A percentile compares a stretch with the other conserved stretches of the same genome.
These are phyloP conservation scores for Fusarium lateritium DNA, from an alignment of 2,329 filamentous ascomycete genomes.

Conservation along the genomic window DNA sequence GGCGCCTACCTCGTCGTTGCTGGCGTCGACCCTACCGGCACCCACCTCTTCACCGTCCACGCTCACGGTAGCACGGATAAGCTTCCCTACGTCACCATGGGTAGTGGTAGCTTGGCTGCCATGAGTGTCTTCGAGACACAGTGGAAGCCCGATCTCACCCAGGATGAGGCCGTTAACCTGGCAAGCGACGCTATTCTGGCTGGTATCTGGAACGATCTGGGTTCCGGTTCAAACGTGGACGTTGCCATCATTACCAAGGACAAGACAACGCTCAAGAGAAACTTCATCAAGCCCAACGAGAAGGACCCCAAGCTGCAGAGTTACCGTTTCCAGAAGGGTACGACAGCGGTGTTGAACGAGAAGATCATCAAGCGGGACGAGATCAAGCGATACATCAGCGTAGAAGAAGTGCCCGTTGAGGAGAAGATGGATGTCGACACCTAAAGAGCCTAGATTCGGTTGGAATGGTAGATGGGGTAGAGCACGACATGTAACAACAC, in stretches of 20 bases:
- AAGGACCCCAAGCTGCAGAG: conserved; percentile 92
- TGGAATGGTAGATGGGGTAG: conserved; percentile 31
- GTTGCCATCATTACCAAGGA: conserved; percentile 95
- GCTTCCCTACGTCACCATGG: conserved; percentile 99
- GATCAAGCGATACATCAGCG: conserved; percentile 92
- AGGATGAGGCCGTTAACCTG: conserved; percentile 86
- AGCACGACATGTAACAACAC: conserved; percentile 48
- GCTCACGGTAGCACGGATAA: conserved; percentile 99
- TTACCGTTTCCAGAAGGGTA: conserved; percentile 91
- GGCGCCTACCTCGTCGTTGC: conserved; percentile 98
- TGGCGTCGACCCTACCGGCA: conserved; percentile 94
- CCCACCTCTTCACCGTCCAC: conserved; percentile 97
- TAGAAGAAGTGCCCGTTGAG: conserved; percentile 85
- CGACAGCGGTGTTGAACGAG: conserved; percentile 96
- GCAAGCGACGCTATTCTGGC: conserved; percentile 91
- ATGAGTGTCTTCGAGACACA: conserved; percentile 98
- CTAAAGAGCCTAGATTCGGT: conserved; percentile 51
- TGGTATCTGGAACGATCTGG: conserved; percentile 98
- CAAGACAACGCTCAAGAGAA: conserved; percentile 93
- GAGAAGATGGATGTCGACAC: conserved; percentile 78
- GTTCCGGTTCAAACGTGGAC: conserved; percentile 97
- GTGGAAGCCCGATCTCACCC: conserved; percentile 85
- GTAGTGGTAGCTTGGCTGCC: conserved; percentile 92
- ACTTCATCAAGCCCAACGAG: conserved; percentile 94
- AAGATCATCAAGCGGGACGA: conserved; percentile 96